phyloP scores from a whole-genome alignment of 2,329 filamentous ascomycete species.

The Exophiala calicioides region DNA sequence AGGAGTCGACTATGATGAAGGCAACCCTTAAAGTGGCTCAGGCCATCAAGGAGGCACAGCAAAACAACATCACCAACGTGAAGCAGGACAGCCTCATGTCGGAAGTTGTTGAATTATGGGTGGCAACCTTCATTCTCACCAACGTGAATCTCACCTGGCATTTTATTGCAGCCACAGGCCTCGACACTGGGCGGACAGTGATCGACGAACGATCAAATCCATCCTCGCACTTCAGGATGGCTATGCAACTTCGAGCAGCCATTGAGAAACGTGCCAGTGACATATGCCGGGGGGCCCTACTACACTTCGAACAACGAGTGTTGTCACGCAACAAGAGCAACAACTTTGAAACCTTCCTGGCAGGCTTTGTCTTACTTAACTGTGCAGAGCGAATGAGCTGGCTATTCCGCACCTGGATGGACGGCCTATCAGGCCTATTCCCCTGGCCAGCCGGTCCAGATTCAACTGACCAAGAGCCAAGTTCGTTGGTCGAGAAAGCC shows the following conservation, averaged over 20 bases:
- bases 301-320: conserved; percentile 61
- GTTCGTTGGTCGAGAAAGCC: conserved; percentile 56
- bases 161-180: conserved; percentile 47
- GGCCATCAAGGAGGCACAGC: conserved; percentile 8
- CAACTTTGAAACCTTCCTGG: conserved; percentile 61
- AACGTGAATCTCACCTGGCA: conserved; percentile 49
- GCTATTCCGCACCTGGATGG: conserved; percentile 57
- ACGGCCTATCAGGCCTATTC: conserved; percentile 37
- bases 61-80: conserved; percentile 2
- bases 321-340: conserved; percentile 57
- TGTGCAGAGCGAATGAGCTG: conserved; percentile 62
- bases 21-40: conserved; percentile 13
- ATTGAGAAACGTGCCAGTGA: conserved; percentile 56
- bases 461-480: conserved; percentile 53
- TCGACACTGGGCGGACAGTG: conserved; percentile 33
- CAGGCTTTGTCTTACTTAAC: conserved; percentile 59
- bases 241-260: conserved; percentile 56
- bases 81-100: conserved; percentile 49
- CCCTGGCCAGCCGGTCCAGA: conserved; percentile 57
- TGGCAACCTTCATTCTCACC: conserved; percentile 54
- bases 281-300: conserved; percentile 57
- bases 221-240: conserved; percentile 53
- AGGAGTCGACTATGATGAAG: conserved; percentile 52
- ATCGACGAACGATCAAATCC: conserved; percentile 41
- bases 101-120: conserved; percentile 58